These are phyloP conservation scores for Xylaria sp. DNA, from an alignment of 2,329 filamentous ascomycete species.

Conservation along the genomic window DNA sequence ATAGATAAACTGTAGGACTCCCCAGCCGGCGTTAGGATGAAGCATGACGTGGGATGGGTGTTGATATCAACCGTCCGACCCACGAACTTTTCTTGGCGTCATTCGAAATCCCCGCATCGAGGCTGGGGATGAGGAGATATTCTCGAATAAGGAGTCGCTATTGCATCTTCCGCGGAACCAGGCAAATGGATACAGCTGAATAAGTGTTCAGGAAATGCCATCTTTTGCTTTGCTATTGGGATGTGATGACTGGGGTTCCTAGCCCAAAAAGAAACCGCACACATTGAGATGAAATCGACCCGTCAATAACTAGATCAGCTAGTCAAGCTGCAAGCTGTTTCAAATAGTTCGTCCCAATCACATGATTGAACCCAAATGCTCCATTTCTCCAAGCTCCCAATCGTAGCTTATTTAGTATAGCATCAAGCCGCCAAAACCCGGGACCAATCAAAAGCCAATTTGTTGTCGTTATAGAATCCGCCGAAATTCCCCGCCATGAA, in stretches of 20 bases:
- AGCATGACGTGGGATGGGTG: constrained; percentile 30
- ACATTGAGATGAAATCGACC: neutral
- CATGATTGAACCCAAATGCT: constrained; percentile 1
- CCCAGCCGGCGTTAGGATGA: neutral
- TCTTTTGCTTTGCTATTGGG: neutral
- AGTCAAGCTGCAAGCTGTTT: neutral
- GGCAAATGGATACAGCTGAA: neutral
- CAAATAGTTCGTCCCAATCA: neutral
- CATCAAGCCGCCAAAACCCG: constrained; percentile 2
- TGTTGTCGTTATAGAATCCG: neutral
- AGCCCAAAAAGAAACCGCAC: neutral
- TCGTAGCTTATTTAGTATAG: neutral
- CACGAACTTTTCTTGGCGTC: constrained; percentile 7
- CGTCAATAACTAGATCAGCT: neutral
- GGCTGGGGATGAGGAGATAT: neutral
- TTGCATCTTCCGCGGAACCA: neutral
- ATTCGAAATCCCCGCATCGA: neutral
- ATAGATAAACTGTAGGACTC: neutral
- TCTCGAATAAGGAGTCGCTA: neutral
- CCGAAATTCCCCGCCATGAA: constrained; percentile 1
- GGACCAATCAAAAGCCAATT: neutral
- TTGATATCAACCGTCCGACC: constrained; percentile 1
- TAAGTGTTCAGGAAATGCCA: neutral
- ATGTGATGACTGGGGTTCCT: neutral
- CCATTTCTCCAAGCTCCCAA: constrained; percentile 21